These are phyloP conservation scores for Calonectria hawksworthii DNA, from an alignment of 2,329 filamentous ascomycete genomes.

Conservation along the genomic window DNA sequence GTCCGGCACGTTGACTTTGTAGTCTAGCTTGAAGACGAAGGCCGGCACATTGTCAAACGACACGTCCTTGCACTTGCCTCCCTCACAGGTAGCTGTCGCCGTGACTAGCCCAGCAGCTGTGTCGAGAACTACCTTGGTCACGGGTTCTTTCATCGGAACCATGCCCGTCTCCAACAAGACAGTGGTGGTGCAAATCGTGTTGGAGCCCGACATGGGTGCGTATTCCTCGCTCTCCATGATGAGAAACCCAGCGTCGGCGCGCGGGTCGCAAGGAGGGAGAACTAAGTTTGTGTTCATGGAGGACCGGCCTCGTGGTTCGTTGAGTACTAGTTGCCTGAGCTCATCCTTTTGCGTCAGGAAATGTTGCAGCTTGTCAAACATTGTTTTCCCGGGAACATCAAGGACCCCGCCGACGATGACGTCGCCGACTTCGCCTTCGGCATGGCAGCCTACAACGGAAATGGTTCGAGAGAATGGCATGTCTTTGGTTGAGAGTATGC, in stretches of 20 bases:
- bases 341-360: slow-evolving; percentile 55
- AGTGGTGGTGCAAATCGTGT: slow-evolving; percentile 59
- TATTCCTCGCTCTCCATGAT: slow-evolving; percentile 64
- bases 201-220: slow-evolving; percentile 56
- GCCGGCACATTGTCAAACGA: slow-evolving; percentile 61
- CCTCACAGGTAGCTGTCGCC: slow-evolving; percentile 56
- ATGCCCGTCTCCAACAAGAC: slow-evolving; percentile 63
- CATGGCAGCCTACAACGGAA: slow-evolving; percentile 53
- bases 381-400: slow-evolving; percentile 58
- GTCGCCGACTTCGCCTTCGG: slow-evolving; percentile 61
- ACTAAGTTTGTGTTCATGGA: slow-evolving; percentile 57
- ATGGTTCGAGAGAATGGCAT: slow-evolving; percentile 34
- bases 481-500: too few relatives aligned
- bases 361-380: slow-evolving; percentile 62
- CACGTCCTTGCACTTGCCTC: slow-evolving; percentile 59
- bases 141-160: slow-evolving; percentile 59
- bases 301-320: slow-evolving; percentile 61
- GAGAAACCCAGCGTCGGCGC: slow-evolving; percentile 60
- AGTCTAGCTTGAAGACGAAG: slow-evolving; percentile 57
- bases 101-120: slow-evolving; percentile 59
- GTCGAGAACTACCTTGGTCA: slow-evolving; percentile 57
- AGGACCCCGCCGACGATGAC: slow-evolving; percentile 63
- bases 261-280: slow-evolving; percentile 58
- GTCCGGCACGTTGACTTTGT: slow-evolving; percentile 55
- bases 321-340: slow-evolving; percentile 58